These are phyloP conservation scores for Auricularia cornea DNA, from an alignment of 768 basidiomycete species.

Conservation along the genomic window DNA sequence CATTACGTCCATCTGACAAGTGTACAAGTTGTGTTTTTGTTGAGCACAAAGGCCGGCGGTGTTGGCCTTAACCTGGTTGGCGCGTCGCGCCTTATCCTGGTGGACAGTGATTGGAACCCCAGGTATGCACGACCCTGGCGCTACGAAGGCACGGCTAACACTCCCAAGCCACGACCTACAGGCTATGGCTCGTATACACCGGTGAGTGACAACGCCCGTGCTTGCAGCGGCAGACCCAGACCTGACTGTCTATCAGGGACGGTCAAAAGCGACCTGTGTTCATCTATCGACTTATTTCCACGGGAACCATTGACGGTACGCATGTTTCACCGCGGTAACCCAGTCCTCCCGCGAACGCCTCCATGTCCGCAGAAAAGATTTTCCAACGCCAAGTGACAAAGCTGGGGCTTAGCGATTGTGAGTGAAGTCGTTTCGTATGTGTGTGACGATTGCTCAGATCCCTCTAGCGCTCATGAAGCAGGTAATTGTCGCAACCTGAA, in stretches of 20 bases:
- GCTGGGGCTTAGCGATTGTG: constrained; percentile 80
- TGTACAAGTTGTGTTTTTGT: constrained; percentile 72
- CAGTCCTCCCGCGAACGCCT: constrained; percentile 2
- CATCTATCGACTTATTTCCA: constrained; percentile 80
- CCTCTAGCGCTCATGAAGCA: constrained; percentile 61
- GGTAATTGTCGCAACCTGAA: constrained; percentile 23
- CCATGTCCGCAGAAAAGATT: constrained; percentile 64
- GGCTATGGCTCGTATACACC: constrained; percentile 94
- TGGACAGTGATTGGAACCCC: constrained; percentile 95
- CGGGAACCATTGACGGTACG: constrained; percentile 83
- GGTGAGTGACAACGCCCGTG: constrained; percentile 35
- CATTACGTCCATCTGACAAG: background rate
- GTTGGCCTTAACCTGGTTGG: constrained; percentile 91
- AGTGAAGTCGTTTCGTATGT: constrained; percentile 28
- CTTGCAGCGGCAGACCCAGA: background rate
- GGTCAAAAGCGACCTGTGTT: constrained; percentile 89
- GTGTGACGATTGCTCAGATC: constrained; percentile 2
- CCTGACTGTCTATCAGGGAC: constrained; percentile 52
- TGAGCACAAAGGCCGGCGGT: constrained; percentile 94
- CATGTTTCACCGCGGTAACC: background rate
- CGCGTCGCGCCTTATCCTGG: constrained; percentile 75
- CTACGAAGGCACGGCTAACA: background rate
- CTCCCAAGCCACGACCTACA: constrained; percentile 74
- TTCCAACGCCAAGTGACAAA: constrained; percentile 94
- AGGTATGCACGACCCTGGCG: constrained; percentile 35